Percentiles rank a stretch among this genome's conserved stretches.
Evolutionary conservation across 495 filamentous ascomycete genomes (phyloP).

Genomic region (Xylaria palmicola): DNA sequence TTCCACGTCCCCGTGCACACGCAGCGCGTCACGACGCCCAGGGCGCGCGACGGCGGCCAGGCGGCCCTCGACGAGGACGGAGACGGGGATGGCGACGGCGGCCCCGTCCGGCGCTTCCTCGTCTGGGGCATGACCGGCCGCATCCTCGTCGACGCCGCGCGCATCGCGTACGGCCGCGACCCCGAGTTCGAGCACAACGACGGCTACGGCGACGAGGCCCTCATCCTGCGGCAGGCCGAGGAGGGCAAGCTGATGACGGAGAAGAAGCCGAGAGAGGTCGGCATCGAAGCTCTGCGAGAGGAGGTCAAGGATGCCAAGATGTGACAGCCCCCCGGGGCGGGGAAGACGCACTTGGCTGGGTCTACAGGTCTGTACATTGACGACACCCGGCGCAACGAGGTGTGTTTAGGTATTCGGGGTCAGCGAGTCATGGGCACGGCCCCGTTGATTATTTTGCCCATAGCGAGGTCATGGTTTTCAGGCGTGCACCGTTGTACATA

Average conservation of each 20-base stretch:
- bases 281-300: slow-evolving; percentile 57
- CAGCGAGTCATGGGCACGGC: no score
- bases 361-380: no score
- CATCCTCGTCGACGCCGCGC: slow-evolving; percentile 81
- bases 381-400: no score
- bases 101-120: slow-evolving; percentile 59
- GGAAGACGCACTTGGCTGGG: no score
- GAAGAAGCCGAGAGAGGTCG: slow-evolving; percentile 47
- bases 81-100: slow-evolving; percentile 37
- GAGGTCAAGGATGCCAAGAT: slow-evolving; percentile 60
- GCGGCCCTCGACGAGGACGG: slow-evolving; percentile 31
- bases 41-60: slow-evolving; percentile 29
- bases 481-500: no score
- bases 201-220: slow-evolving; percentile 76
- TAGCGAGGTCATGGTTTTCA: no score
- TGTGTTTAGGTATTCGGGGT: no score
- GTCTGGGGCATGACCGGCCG: slow-evolving; percentile 93
- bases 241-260: slow-evolving; percentile 61
- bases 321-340: slow-evolving; percentile 17
- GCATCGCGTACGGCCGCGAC: slow-evolving; percentile 74
- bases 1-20: slow-evolving; percentile 77
- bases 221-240: slow-evolving; percentile 59
- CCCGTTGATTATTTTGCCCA: no score
- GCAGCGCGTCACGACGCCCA: slow-evolving; percentile 59
- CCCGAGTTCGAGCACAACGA: slow-evolving; percentile 81